phyloP scores from a whole-genome alignment of 2,329 filamentous ascomycete genomes.

The Aureobasidium sp. region DNA sequence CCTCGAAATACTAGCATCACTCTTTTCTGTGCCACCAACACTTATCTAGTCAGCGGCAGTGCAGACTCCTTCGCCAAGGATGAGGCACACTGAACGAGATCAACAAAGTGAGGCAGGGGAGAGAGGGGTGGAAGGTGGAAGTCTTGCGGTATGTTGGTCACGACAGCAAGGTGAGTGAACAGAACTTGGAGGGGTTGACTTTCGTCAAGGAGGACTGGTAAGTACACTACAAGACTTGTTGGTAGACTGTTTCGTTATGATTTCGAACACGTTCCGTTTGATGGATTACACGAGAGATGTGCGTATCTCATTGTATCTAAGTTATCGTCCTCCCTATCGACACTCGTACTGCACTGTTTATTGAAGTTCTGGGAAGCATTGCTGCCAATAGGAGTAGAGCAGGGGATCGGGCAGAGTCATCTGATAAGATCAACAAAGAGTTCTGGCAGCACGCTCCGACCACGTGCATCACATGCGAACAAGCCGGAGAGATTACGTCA shows the following conservation, averaged over 20 bases:
- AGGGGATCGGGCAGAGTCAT: too few species aligned
- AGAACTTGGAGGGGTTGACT: not conserved
- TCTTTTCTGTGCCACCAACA: too few species aligned
- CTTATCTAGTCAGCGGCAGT: not conserved
- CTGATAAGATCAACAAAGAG: not conserved
- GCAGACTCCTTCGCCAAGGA: not conserved
- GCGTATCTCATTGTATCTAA: too few species aligned
- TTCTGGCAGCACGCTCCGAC: not conserved
- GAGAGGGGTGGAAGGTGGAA: not conserved
- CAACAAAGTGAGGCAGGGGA: not conserved
- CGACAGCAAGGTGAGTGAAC: not conserved
- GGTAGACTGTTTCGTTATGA: too few species aligned
- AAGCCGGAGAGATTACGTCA: not conserved
- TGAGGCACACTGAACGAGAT: not conserved
- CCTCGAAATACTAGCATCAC: not conserved
- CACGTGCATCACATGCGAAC: not conserved
- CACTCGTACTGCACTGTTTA: too few species aligned
- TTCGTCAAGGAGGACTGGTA: too few species aligned
- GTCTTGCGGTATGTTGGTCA: not conserved
- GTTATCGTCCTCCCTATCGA: too few species aligned
- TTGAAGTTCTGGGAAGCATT: too few species aligned
- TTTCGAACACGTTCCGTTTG: not conserved
- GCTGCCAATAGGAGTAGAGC: too few species aligned
- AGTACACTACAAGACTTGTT: too few species aligned
- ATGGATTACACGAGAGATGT: too few species aligned